Base-by-base conservation (phyloP, 2,329 filamentous ascomycete genomes). In the Aureobasidium sp. region DNA sequence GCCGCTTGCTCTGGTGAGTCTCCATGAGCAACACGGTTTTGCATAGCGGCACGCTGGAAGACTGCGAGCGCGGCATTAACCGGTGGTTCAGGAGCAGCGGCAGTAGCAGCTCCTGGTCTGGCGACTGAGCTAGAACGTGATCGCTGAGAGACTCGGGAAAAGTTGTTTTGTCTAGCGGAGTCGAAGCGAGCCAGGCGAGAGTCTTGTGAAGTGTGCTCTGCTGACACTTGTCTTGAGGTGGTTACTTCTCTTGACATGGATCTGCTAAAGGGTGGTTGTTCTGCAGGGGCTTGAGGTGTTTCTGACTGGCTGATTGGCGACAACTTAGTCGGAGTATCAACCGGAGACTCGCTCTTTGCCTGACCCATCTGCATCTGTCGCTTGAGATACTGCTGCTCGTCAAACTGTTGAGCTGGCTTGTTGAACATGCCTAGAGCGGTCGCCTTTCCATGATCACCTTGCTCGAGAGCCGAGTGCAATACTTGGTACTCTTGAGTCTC, bases 321-420 rank as follows among this genome's bases (percentile, higher is more conserved):
- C 29, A 50, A 22, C 15, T 50, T 60, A 44, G 40, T 15, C 2
- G 54, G 53, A 19, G 54, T 58, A 6, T 60, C 57, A 27, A 56
- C 60, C 27, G 40, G 61, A 40, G 57, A 50, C 22, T 60, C 56
- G 4, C 33, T 50, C 24, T 66, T 66, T 9, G 70, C 69, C 53
- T 89, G 84, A 65, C 93, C 89, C 72, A 96, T 83, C 71, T 91
- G 89, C 52, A 89, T 77, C 69, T 96, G 89, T 48, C 91, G 85
- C 70, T 95, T 88, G 5, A 89, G 83, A 69, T 90, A 97, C 69
- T 90, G 89, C 22, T 87, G 85, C 69, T 97, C 92, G 68, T 96
- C 90, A 67, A 94, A 96, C 8, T 85, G 83, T 56, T 87, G 83
- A 1, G 78, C 76, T 1, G 91, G 89, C 70, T 91, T 91, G 66